Base-by-base conservation (phyloP, 331 rosid genomes). In the Erythrophleum ivorense region DNA sequence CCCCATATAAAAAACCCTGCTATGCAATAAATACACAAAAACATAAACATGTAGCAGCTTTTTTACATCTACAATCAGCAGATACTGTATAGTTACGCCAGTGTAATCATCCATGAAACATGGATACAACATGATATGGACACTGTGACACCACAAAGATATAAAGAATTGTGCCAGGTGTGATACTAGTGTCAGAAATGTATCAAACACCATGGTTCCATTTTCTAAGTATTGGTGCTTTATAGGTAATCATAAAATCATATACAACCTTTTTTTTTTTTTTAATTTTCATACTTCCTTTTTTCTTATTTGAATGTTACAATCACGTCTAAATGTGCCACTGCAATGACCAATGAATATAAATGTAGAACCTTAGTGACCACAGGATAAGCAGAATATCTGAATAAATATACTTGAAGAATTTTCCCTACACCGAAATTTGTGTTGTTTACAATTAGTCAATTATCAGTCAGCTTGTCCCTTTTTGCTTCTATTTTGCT, bases 341-440 rank as follows among this genome's bases (percentile, higher is more conserved):
- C 46, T 29, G 29, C 29, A 72, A 14, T 49, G 62, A 31, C 53
- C 50, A 14, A 8, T 6, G 29, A 31, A 29, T 6, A 50, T 9
- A 71, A 71, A 4, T 71, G 19, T 16, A 29, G 40, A 48, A 68
- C 18, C 36, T 71, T 12, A 29, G 68, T 13, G 63, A 60, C 33
- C 13, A 78, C 48, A 15, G 55, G 15, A 38, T 19, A 50, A 38
- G 38, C 57, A 68, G 33, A 58, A 49, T 8, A 73, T 65, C 52
- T 49, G 80, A 78, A 81, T 65, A n/a, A 43, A 73, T 36, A 49
- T 55, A 24, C 19, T 10, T 21, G 49, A 40, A 66, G 50, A 81
- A 29, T 34, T 18, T 19, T 60, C 75, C 38, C 19, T 24, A 34
- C 18, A 49, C 83, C 68, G 31, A 82, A 68, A 73, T 72, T 50